Evolutionary conservation across 768 basidiomycete genomes (phyloP).

Genomic region (Hericium rajendrae): DNA sequence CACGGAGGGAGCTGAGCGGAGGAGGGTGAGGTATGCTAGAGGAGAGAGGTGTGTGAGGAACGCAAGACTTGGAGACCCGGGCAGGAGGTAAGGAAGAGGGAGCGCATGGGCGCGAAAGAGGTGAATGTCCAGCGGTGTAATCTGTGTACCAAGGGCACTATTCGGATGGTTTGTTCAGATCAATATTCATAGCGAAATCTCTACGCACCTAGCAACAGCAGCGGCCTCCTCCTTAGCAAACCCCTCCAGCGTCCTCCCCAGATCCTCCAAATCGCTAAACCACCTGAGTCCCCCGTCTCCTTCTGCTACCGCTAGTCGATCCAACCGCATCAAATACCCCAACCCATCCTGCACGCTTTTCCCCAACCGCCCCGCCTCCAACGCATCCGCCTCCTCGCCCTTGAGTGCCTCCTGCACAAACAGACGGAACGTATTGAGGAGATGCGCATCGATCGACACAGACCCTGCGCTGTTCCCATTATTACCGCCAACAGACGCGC

Average conservation of each 20-base stretch:
- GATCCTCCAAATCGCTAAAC: conserved; percentile 58
- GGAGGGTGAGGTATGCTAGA: conserved; percentile 52
- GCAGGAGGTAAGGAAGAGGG: conserved; percentile 59
- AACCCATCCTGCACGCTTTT: conserved; percentile 44
- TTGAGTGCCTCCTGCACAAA: conserved; percentile 58
- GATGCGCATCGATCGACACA: conserved; percentile 51
- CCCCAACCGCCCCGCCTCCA: conserved; percentile 42
- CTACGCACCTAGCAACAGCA: conserved; percentile 39
- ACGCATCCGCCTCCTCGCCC: conserved; percentile 35
- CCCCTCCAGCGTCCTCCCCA: conserved; percentile 38
- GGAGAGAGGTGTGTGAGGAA: conserved; percentile 69
- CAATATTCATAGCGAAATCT: background rate
- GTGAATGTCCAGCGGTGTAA: conserved; percentile 61
- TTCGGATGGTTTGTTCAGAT: conserved; percentile 10
- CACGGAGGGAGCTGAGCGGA: conserved; percentile 28
- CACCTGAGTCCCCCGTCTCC: conserved; percentile 60
- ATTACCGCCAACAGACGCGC: background rate
- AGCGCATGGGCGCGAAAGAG: conserved; percentile 56
- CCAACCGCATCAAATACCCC: conserved; percentile 62
- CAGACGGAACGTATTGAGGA: conserved; percentile 42
- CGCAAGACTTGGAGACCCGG: conserved; percentile 48
- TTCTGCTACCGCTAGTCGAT: conserved; percentile 51
- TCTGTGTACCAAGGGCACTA: conserved; percentile 15
- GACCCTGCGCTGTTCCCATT: background rate
- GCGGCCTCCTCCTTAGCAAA: conserved; percentile 47